phyloP scores from a whole-genome alignment of 2,329 filamentous ascomycete species.

The Trichoderma afroharzianum region DNA sequence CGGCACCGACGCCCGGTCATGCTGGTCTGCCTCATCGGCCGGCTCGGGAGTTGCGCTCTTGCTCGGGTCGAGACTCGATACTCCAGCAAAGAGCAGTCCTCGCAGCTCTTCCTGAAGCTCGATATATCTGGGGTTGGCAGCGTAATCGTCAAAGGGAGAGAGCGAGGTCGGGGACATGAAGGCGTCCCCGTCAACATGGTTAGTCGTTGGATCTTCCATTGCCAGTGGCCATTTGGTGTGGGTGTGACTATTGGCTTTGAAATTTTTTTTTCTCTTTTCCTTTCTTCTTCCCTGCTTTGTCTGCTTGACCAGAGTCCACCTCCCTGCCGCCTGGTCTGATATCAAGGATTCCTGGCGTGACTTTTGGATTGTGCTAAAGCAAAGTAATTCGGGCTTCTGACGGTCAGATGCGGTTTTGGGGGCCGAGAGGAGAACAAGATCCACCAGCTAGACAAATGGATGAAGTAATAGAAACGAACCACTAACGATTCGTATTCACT shows the following conservation, averaged over 20 bases:
- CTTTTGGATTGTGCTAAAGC: neutral
- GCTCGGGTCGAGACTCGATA: conserved; percentile 26
- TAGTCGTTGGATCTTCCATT: conserved; percentile 7
- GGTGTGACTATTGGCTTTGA: neutral
- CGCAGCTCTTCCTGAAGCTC: conserved; percentile 44
- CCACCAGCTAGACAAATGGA: neutral
- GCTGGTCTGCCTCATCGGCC: conserved; percentile 1
- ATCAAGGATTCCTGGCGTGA: neutral
- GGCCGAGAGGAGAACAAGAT: neutral
- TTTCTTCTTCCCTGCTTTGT: neutral
- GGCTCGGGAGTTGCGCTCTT: conserved; percentile 29
- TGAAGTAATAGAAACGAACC: neutral
- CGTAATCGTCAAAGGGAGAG: conserved; percentile 30
- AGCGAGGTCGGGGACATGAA: conserved; percentile 22
- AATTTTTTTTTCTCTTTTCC: neutral
- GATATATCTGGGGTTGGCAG: conserved; percentile 39
- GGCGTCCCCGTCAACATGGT: conserved; percentile 6
- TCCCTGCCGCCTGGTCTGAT: neutral
- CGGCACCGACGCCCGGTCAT: neutral
- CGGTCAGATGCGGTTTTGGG: neutral
- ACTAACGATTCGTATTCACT: neutral
- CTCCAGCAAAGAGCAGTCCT: conserved; percentile 37
- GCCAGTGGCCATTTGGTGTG: conserved; percentile 9
- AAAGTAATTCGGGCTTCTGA: neutral
- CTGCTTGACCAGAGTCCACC: neutral